Evolutionary conservation across 345 rosid genomes (phyloP), one percentile per base, ranked within the genome.

Genomic region (Erodium maritimum): DNA sequence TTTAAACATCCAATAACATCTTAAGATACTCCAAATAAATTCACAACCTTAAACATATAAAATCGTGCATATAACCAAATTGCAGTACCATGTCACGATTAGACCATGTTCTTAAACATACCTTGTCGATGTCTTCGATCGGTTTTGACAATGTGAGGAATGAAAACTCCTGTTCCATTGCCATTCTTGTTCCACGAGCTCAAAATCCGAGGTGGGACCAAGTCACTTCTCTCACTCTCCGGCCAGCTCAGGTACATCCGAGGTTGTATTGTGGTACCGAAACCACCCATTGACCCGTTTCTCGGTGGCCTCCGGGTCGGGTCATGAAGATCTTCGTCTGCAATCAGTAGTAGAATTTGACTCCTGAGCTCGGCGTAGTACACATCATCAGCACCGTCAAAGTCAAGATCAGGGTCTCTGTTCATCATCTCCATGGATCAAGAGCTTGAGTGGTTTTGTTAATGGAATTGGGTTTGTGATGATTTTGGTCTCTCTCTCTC

Each of bases 91-190:
- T n/a, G n/a, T n/a, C n/a, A n/a, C n/a, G n/a, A n/a, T n/a, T n/a
- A n/a, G 46, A 37, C 46, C 13, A 11, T 1, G 14, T 37, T 37
- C 11, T 25, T 25, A 25, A n/a, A 56, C 71, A 1, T 50, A 69
- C 83, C 79, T 16, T 57, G 57, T 24, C 52, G 52, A 1, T 11
- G 54, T 58, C 62, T 59, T 59, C 67, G 67, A 50, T 60, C 62
- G 25, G 67, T 21, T 2, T 65, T 59, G 19, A 33, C 62, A 23
- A 51, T 25, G 13, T 25, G 77, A 23, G 86, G 89, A 64, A 80
- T 83, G 69, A 80, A 80, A 1, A 80, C 89, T 5, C 86, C 86
- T 0, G 86, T 83, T 60, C 84, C 89, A 25, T 37, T 69, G 11
- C 75, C 60, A 37, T 37, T 37, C 11, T 48, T 66, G 52, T 73